A percentile compares a stretch with the other conserved stretches of the same genome.
Conservation (phyloP, 805 yeast species). For the Yamadazyma olivae region DNA sequence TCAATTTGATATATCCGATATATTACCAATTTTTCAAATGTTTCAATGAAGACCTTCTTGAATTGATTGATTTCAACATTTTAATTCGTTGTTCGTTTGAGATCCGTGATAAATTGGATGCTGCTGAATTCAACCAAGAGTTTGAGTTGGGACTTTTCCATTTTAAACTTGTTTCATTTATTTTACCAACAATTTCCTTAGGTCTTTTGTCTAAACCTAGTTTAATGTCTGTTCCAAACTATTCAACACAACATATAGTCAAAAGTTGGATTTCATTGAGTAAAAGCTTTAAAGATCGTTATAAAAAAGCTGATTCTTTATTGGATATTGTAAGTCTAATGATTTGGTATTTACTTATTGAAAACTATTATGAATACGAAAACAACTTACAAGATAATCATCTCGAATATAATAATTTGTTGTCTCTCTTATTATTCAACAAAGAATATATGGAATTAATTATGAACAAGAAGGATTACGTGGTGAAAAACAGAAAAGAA, state of each 20-base stretch:
- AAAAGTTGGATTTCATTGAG: constrained; percentile 15
- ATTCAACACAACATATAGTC: constrained; percentile 12
- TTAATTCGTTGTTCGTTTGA: constrained; percentile 4
- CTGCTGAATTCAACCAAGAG: constrained; percentile 2
- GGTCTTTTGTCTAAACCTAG: constrained; percentile 15
- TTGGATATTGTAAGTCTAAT: constrained; percentile 22
- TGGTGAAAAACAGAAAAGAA: constrained; percentile 1
- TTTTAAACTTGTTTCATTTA: constrained; percentile 16
- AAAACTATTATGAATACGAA: constrained; percentile 17
- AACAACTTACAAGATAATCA: constrained; percentile 20
- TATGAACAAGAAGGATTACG: constrained; percentile 2
- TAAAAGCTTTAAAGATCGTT: constrained; percentile 15
- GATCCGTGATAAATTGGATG: constrained; percentile 1
- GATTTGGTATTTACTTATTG: constrained; percentile 23
- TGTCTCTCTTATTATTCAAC: constrained; percentile 14
- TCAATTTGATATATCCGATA: constrained; percentile 1
- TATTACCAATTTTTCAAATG: constrained; percentile 9
- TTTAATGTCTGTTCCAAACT: neutral
- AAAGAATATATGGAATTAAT: constrained; percentile 11
- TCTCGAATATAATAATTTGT: constrained; percentile 25
- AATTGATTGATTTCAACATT: constrained; percentile 9
- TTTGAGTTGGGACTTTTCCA: constrained; percentile 10
- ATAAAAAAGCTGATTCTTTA: constrained; percentile 17
- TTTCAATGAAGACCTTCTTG: constrained; percentile 12
- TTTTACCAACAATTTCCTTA: constrained; percentile 17